Conservation (phyloP, 148 eudicot species). For the Heliamphora exappendiculata region DNA sequence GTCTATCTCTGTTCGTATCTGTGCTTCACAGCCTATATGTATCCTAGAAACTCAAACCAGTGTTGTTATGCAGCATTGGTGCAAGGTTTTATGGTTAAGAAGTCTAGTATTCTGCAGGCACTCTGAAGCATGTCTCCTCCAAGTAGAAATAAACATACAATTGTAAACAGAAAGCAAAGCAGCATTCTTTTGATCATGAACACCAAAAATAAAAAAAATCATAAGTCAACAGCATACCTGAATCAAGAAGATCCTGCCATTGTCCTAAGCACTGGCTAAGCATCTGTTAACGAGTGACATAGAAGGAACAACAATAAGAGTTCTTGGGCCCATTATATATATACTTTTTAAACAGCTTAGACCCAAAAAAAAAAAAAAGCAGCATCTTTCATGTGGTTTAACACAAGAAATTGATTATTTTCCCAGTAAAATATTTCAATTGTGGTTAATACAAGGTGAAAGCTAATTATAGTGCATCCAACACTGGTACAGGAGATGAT, state of each 20-base stretch:
- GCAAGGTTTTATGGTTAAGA: neutral
- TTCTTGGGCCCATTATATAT: neutral
- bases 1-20: too few relatives aligned
- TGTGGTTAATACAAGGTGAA: neutral
- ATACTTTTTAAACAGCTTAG: neutral
- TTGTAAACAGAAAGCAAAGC: neutral
- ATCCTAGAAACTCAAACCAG: constrained; percentile 6
- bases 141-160: neutral
- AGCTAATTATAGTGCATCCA: neutral
- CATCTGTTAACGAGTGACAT: neutral
- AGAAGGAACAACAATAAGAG: neutral
- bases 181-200: neutral
- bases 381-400: neutral
- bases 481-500: neutral
- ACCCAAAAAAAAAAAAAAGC: neutral
- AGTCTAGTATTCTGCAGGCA: neutral
- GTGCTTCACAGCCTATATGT: too few relatives aligned
- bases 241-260: neutral
- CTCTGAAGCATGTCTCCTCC: neutral
- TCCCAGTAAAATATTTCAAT: neutral
- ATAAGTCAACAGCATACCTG: neutral
- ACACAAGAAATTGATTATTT: neutral
- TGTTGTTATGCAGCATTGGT: neutral
- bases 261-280: neutral
- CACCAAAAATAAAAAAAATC: neutral